Evolutionary conservation across 2,329 filamentous ascomycete species (phyloP).

Genomic region (Fusarium brachygibbosum): DNA sequence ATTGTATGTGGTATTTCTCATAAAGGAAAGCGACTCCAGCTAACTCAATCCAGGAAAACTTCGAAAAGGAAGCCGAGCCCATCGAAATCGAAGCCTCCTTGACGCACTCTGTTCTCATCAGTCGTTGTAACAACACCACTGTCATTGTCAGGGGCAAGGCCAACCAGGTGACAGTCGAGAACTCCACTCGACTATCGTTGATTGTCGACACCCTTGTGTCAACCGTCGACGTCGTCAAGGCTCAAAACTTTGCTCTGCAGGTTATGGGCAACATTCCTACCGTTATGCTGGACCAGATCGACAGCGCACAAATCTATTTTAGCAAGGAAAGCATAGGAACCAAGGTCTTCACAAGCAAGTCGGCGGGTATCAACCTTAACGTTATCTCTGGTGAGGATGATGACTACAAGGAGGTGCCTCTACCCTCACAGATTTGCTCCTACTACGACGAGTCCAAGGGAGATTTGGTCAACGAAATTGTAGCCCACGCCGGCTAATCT

Average conservation of each 20-base stretch:
- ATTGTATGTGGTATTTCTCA: constrained; percentile 68
- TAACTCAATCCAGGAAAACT: constrained; percentile 78
- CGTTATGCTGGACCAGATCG: constrained; percentile 91
- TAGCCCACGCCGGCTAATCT: constrained; percentile 85
- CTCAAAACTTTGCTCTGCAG: constrained; percentile 92
- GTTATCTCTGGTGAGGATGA: constrained; percentile 77
- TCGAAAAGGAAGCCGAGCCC: constrained; percentile 78
- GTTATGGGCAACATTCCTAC: constrained; percentile 89
- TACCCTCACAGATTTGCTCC: constrained; percentile 91
- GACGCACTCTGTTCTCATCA: constrained; percentile 91
- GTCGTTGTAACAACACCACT: constrained; percentile 90
- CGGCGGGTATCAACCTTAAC: constrained; percentile 87
- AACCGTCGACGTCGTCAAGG: constrained; percentile 95
- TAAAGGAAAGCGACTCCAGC: constrained; percentile 5
- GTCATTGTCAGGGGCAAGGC: constrained; percentile 92
- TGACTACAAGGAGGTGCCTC: constrained; percentile 87
- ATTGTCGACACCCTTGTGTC: constrained; percentile 92
- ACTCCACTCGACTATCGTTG: constrained; percentile 85
- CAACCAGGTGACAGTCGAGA: constrained; percentile 97
- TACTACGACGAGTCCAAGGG: constrained; percentile 78
- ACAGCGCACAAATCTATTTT: constrained; percentile 89
- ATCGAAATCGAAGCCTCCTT: constrained; percentile 86
- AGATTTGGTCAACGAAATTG: constrained; percentile 90
- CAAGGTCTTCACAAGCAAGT: constrained; percentile 92
- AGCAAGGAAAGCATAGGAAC: constrained; percentile 81